phyloP scores from a whole-genome alignment of 305 asterid genomes.

The Fraxinus sp. region DNA sequence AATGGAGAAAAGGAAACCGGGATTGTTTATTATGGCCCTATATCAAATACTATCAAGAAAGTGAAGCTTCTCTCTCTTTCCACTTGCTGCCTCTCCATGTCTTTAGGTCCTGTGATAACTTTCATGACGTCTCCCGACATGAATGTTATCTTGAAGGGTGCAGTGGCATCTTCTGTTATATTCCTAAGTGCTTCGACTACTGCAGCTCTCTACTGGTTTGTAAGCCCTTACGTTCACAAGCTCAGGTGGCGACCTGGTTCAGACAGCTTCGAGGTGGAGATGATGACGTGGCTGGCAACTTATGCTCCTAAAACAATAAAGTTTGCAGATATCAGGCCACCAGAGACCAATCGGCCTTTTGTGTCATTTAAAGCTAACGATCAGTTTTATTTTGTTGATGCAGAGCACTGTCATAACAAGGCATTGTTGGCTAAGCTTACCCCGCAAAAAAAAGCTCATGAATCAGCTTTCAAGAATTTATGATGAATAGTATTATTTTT shows the following conservation, averaged over 20 bases:
- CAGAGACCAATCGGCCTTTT: conserved; percentile 67
- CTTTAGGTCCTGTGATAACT: conserved; percentile 84
- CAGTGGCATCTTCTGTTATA: conserved; percentile 74
- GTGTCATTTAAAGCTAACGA: conserved; percentile 77
- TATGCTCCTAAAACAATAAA: conserved; percentile 56
- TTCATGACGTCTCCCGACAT: conserved; percentile 80
- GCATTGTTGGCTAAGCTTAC: conserved; percentile 70
- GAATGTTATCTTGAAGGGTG: conserved; percentile 73
- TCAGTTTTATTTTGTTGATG: conserved; percentile 63
- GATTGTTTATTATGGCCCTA: conserved; percentile 72
- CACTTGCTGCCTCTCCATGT: conserved; percentile 93
- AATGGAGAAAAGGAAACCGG: conserved; percentile 47
- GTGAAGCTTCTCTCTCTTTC: conserved; percentile 90
- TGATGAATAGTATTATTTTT: conserved; percentile 25
- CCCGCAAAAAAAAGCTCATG: conserved; percentile 49
- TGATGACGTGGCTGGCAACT: conserved; percentile 83
- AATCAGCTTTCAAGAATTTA: conserved; percentile 62
- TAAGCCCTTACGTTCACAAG: conserved; percentile 82
- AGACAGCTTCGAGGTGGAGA: conserved; percentile 84
- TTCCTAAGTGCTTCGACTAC: conserved; percentile 79
- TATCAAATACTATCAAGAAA: conserved; percentile 78
- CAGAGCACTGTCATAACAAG: conserved; percentile 80
- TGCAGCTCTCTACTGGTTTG: conserved; percentile 86
- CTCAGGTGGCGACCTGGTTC: conserved; percentile 93
- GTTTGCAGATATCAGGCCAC: conserved; percentile 64